phyloP scores from a whole-genome alignment of 2,329 filamentous ascomycete species.

The Arachnopeziza araneosa region DNA sequence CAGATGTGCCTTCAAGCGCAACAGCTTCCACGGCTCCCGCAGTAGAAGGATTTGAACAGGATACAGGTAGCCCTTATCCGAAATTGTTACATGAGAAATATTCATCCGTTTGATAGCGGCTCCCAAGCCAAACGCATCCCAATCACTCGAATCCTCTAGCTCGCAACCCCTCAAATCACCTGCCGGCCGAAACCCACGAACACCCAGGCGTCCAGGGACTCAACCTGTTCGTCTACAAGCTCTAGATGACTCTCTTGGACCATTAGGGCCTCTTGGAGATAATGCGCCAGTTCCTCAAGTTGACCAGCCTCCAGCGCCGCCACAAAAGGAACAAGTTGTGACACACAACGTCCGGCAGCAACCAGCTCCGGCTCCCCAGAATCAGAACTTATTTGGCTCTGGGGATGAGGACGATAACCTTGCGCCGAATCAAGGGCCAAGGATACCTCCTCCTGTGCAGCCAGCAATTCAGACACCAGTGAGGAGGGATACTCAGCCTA shows the following conservation, averaged over 20 bases:
- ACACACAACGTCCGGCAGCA: constrained; percentile 47
- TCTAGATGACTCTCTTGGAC: constrained; percentile 69
- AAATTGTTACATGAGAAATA: background rate
- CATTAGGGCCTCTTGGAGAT: constrained; percentile 62
- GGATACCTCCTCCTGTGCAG: constrained; percentile 62
- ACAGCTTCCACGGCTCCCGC: constrained; percentile 22
- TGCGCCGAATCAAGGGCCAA: constrained; percentile 43
- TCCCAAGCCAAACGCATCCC: constrained; percentile 16
- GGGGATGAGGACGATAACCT: constrained; percentile 68
- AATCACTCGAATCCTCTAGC: constrained; percentile 16
- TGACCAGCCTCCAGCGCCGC: constrained; percentile 62
- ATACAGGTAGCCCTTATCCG: constrained; percentile 13
- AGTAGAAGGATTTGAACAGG: constrained; percentile 20
- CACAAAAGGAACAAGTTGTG: constrained; percentile 60
- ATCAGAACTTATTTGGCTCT: constrained; percentile 52
- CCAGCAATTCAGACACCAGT: constrained; percentile 48
- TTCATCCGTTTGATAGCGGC: constrained; percentile 14
- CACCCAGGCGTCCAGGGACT: constrained; percentile 57
- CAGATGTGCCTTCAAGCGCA: constrained; percentile 39
- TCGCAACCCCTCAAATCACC: constrained; percentile 26
- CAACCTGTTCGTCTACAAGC: constrained; percentile 75
- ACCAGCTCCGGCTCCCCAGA: constrained; percentile 38
- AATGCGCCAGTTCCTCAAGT: constrained; percentile 31
- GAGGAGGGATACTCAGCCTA: constrained; percentile 58
- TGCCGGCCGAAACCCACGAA: constrained; percentile 28